phyloP scores from a whole-genome alignment of 352 stramenopile genomes.

The Pythium folliculosum region DNA sequence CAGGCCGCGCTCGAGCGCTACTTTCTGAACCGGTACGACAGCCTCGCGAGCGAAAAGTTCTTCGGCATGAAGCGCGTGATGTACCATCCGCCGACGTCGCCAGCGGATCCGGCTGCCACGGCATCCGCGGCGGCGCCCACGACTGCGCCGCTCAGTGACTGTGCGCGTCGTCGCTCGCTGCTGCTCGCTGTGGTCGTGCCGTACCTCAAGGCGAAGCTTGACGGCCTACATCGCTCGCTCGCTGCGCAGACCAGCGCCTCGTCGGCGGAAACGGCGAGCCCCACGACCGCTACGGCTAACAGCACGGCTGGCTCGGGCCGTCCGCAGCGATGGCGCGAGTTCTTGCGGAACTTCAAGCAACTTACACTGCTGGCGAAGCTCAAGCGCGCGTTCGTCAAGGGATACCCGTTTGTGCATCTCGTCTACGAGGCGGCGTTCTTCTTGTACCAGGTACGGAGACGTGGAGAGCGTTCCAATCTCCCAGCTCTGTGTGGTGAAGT shows the following conservation, averaged over 20 bases:
- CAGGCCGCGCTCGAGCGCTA: constrained; percentile 61
- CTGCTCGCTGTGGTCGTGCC: constrained; percentile 68
- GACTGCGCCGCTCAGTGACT: constrained; percentile 40
- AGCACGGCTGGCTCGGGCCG: no score
- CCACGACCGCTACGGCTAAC: no score
- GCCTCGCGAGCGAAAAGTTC: constrained; percentile 80
- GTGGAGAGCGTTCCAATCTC: not conserved
- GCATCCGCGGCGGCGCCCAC: constrained; percentile 22
- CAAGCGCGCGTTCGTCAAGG: constrained; percentile 60
- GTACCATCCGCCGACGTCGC: constrained; percentile 24
- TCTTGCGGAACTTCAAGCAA: constrained; percentile 49
- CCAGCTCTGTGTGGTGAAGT: not conserved
- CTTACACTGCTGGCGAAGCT: constrained; percentile 50
- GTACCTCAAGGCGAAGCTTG: constrained; percentile 81
- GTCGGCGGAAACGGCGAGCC: no score
- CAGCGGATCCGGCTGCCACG: constrained; percentile 2
- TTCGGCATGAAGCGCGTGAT: constrained; percentile 86
- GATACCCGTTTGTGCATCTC: constrained; percentile 81
- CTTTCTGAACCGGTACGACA: constrained; percentile 77
- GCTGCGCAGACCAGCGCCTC: constrained; percentile 30
- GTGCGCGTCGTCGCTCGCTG: constrained; percentile 53
- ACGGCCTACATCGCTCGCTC: constrained; percentile 58
- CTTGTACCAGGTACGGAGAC: constrained; percentile 59
- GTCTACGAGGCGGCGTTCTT: constrained; percentile 82
- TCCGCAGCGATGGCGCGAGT: constrained; percentile 29